Base-by-base conservation (phyloP, 2,329 filamentous ascomycete genomes). In the Zelopaecilomyces penicillatus region DNA sequence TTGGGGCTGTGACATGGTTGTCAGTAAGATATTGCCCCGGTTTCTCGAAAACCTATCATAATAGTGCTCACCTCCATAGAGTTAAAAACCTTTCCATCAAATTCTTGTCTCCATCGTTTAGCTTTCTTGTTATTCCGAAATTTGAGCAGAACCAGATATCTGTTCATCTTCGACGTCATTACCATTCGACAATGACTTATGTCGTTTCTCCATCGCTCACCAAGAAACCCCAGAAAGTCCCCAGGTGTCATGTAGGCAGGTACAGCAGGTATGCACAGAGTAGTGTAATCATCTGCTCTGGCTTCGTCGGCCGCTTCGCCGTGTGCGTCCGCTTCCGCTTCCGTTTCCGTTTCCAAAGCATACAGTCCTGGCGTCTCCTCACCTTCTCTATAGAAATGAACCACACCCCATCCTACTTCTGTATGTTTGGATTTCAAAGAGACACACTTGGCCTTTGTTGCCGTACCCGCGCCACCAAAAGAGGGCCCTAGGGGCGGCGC, bases 131-230 rank as follows among this genome's bases (percentile, higher is more conserved):
- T 77, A 52, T 85, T 82, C 39, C 87, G 78, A 61, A 97, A 96
- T 67, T 95, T 96, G 78, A 98, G 85, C 49, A 98, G 72, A 28
- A 95, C 91, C 73, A 98, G 85, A 67, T 97, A 97, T 50, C 90
- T 80, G 64, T 94, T 96, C 63, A 88, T 83, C 51, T 83, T 77
- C 43, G 84, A 85, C 1, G 93, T 97, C 72, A 89, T 83, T 45
- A 98, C 86, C 79, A 98, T 88, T 43, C 93, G 76, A 60, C 95
- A 95, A 68, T 98, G 93, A 55, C 85, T 93, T 47, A 98, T 87
- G 48, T 90, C 78, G 46, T 85, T 80, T 61, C 86, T 79, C 62
- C 91, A 95, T 59, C 82, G 81, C 61, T 95, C 87, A 4, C 93
- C 93, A 5, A 97, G 79, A 56, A 94, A 97, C 0, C 88, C 90